These are phyloP conservation scores for Fusarium heterosporum DNA, from an alignment of 2,329 filamentous ascomycete species.

Conservation along the genomic window DNA sequence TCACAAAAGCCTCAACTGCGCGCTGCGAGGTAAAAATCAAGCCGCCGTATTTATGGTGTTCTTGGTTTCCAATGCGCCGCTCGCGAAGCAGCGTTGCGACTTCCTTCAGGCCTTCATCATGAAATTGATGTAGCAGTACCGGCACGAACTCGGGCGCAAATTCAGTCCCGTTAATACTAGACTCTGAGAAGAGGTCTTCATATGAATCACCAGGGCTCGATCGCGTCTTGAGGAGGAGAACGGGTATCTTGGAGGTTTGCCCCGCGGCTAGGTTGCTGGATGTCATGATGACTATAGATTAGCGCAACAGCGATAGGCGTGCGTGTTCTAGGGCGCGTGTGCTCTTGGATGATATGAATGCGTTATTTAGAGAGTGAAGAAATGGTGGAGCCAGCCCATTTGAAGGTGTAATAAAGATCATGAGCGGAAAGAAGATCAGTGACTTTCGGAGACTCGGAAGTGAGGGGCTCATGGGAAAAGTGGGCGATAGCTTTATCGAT, in stretches of 20 bases:
- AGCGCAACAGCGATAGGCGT: not conserved
- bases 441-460: constrained; percentile 33
- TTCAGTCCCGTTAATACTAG: constrained; percentile 50
- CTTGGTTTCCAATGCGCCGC: constrained; percentile 54
- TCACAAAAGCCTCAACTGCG: constrained; percentile 81
- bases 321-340: not conserved
- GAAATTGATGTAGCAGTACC: constrained; percentile 78
- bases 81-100: constrained; percentile 64
- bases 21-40: constrained; percentile 87
- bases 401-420: constrained; percentile 26
- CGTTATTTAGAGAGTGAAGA: not conserved
- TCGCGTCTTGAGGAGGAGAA: constrained; percentile 82
- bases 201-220: constrained; percentile 79
- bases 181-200: constrained; percentile 70
- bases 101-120: constrained; percentile 66
- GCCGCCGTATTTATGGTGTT: constrained; percentile 71
- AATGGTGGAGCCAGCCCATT: not conserved
- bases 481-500: constrained; percentile 38
- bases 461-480: constrained; percentile 37
- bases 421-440: constrained; percentile 34
- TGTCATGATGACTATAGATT: constrained; percentile 16
- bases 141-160: constrained; percentile 80
- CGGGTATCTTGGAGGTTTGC: constrained; percentile 52
- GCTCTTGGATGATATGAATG: not conserved
- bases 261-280: constrained; percentile 22